Evolutionary conservation across 1,284 basidiomycete species (phyloP), one percentile per base, ranked within the genome.

Genomic region (Irpex sp.): DNA sequence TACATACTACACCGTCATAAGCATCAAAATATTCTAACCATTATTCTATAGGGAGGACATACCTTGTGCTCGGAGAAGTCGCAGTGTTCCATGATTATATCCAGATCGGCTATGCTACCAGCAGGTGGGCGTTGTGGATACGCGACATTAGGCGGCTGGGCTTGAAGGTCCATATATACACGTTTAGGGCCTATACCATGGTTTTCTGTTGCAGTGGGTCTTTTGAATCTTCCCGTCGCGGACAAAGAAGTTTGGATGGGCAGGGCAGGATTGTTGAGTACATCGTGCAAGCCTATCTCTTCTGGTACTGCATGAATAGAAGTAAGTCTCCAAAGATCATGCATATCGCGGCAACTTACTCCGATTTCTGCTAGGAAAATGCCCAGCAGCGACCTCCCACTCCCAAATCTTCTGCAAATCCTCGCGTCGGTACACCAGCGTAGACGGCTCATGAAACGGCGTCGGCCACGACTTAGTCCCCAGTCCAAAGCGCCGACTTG

Each of bases 311-410:
- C 4, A 15, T 64, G 50, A 35, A 59, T 33, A 15, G 39, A 55
- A 11, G 39, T 43, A 66, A 21, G 47, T 60, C n/a, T 61, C 35
- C 58, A 36, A 8, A 43, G 33, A 37, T 31, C 19, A 53, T 39
- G 57, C 35, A 55, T 64, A 43, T 55, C 9, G 21, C 13, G 33
- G 2, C 6, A 35, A 83, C 90, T 69, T 74, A 95, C 93, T 83
- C 69, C 82, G 80, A 62, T 85, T 81, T 59, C 84, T 82, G 74
- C 91, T 94, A 1, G 95, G 95, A 77, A 95, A 94, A 75, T 97
- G 94, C 0, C 95, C 95, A 68, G 92, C 92, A 51, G 85, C 79
- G 61, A 97, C 84, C 77, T 98, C 95, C 94, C 94, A 97, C 68
- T 90, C 82, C 95, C 95, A 97, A 75, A 98, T 92, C 69, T 87